A percentile compares a stretch with the other conserved stretches of the same genome.
Conservation (phyloP, 306 rosid species). For the Quercus cerris region DNA sequence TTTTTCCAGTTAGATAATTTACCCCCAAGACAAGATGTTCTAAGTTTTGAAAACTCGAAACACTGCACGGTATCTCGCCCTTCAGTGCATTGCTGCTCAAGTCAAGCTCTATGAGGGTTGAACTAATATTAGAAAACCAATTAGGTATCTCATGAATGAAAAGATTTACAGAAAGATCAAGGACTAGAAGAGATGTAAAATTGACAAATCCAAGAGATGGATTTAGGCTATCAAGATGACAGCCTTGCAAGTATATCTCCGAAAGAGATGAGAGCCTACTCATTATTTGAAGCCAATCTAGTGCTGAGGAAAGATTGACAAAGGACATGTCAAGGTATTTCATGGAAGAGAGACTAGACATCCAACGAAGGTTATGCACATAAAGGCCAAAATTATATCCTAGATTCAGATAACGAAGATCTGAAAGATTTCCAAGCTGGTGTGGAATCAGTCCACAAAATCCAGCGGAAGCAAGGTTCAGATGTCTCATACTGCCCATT, state of each 20-base stretch:
- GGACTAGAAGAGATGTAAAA: background rate
- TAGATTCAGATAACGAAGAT: conserved; percentile 26
- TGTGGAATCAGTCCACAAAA: conserved; percentile 29
- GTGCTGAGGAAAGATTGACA: conserved; percentile 13
- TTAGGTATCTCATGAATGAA: too few species aligned
- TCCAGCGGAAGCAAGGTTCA: conserved; percentile 24
- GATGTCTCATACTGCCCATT: conserved; percentile 16
- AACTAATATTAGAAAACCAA: background rate
- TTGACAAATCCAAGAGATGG: background rate
- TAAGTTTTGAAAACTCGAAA: too few species aligned
- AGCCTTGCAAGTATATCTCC: background rate
- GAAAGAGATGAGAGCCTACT: conserved; percentile 17
- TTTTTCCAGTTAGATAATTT: too few species aligned
- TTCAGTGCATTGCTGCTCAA: background rate
- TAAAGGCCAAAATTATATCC: conserved; percentile 3
- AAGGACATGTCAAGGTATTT: conserved; percentile 21
- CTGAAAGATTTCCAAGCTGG: conserved; percentile 32
- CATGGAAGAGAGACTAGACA: conserved; percentile 20
- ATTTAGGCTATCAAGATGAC: too few species aligned
- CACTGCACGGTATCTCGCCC: too few species aligned
- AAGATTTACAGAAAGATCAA: background rate
- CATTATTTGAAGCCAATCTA: conserved; percentile 20
- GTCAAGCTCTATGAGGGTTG: background rate
- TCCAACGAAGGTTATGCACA: conserved; percentile 22
- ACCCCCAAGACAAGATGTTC: too few species aligned